Percentiles rank a stretch among this genome's conserved stretches.
These are phyloP conservation scores for Xylariaceae sp. DNA, from an alignment of 2,329 filamentous ascomycete genomes.

Conservation along the genomic window DNA sequence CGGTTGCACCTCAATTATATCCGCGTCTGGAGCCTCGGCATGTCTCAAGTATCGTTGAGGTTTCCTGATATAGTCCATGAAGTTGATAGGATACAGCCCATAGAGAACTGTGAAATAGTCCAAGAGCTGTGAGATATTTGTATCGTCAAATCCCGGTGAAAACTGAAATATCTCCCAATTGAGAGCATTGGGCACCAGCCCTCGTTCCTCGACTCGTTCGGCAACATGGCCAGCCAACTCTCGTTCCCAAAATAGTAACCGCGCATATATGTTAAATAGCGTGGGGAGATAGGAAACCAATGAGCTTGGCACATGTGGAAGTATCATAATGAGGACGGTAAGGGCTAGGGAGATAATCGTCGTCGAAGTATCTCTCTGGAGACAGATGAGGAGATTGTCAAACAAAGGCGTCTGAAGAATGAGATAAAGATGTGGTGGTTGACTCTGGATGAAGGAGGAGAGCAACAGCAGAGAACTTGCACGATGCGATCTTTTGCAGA, in stretches of 20 bases:
- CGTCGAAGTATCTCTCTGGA: conserved; percentile 74
- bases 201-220: conserved; percentile 39
- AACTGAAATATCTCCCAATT: conserved; percentile 63
- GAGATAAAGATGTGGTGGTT: conserved; percentile 74
- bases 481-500: conserved; percentile 61
- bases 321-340: conserved; percentile 72
- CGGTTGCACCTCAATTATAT: conserved; percentile 74
- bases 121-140: conserved; percentile 61
- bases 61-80: conserved; percentile 81
- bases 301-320: conserved; percentile 74
- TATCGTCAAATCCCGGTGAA: conserved; percentile 58
- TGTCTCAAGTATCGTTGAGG: conserved; percentile 74
- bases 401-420: conserved; percentile 70
- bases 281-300: conserved; percentile 64
- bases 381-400: conserved; percentile 64
- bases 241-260: conserved; percentile 73
- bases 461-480: conserved; percentile 63
- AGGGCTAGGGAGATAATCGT: conserved; percentile 71
- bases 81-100: conserved; percentile 78
- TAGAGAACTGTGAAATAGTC: conserved; percentile 81
- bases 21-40: conserved; percentile 63
- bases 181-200: conserved; percentile 31
- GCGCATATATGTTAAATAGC: conserved; percentile 76
- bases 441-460: conserved; percentile 67
- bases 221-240: conserved; percentile 42